A percentile compares a stretch with the other conserved stretches of the same genome.
Evolutionary conservation across 75 land plant species (phyloP).

Genomic region (Cupressus sempervirens): DNA sequence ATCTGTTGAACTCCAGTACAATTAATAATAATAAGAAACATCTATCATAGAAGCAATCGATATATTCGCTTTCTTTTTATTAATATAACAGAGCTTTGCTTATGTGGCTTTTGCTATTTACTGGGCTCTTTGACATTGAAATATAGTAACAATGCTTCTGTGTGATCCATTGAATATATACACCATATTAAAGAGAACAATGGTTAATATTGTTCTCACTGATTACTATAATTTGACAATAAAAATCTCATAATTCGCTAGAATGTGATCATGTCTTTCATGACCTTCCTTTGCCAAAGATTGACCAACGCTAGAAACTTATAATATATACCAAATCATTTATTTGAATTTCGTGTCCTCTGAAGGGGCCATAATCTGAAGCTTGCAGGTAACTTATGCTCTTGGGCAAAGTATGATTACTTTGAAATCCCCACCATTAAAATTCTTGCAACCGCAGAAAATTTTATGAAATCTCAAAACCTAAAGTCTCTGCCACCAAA

Average conservation of each 20-base stretch:
- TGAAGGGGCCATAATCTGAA: neutral
- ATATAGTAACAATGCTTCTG: neutral
- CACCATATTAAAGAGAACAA: neutral
- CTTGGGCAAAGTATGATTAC: neutral
- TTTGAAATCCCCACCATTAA: neutral
- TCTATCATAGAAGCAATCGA: neutral
- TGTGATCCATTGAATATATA: neutral
- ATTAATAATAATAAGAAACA: neutral
- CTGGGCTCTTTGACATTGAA: neutral
- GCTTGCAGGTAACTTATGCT: neutral
- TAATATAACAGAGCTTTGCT: neutral
- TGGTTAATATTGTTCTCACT: neutral
- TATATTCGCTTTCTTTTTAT: neutral
- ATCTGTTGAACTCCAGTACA: neutral
- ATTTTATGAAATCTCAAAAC: neutral
- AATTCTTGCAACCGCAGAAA: neutral
- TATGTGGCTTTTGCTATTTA: neutral
- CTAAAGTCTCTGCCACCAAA: neutral
- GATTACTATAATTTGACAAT: neutral
- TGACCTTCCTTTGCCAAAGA: neutral
- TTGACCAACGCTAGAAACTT: neutral
- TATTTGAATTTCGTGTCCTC: neutral
- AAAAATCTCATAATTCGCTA: neutral
- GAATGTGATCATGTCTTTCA: neutral
- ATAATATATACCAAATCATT: neutral